These are phyloP conservation scores for Epichloe amarillans DNA, from an alignment of 2,329 filamentous ascomycete genomes.

Conservation along the genomic window DNA sequence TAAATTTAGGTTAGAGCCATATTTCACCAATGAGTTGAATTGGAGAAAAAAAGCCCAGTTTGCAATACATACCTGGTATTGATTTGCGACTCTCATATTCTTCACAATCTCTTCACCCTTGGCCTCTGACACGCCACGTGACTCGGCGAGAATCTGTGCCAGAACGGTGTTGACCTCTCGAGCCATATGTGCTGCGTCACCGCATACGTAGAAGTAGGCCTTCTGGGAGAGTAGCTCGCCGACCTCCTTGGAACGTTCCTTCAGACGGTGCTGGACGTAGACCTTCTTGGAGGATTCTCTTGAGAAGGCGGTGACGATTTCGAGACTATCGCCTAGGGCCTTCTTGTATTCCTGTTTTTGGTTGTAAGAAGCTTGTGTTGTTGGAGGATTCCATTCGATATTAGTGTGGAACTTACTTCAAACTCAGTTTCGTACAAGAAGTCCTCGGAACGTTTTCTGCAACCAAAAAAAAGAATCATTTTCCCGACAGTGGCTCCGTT, in stretches of 20 bases:
- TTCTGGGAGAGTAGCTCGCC: slow-evolving; percentile 76
- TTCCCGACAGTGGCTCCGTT: slow-evolving; percentile 73
- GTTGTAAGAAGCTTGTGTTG: background rate
- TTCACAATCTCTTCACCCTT: slow-evolving; percentile 97
- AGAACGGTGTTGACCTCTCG: slow-evolving; percentile 84
- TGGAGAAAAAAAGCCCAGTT: background rate
- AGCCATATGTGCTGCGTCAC: slow-evolving; percentile 95
- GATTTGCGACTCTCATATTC: slow-evolving; percentile 85
- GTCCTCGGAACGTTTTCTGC: slow-evolving; percentile 76
- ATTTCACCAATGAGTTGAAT: background rate
- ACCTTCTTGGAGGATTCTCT: slow-evolving; percentile 77
- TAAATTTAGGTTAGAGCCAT: slow-evolving; percentile 5
- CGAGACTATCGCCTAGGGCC: slow-evolving; percentile 74
- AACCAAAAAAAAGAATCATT: slow-evolving; percentile 90
- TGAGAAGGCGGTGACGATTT: slow-evolving; percentile 91
- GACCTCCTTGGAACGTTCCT: slow-evolving; percentile 70
- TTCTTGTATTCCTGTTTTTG: slow-evolving; percentile 61
- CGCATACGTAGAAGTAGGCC: slow-evolving; percentile 96
- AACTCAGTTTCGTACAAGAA: slow-evolving; percentile 88
- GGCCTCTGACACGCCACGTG: slow-evolving; percentile 66
- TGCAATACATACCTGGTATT: slow-evolving; percentile 65
- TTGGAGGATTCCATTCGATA: too few relatives aligned
- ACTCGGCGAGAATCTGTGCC: slow-evolving; percentile 71
- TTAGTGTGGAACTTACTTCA: slow-evolving; percentile 51
- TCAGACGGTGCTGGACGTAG: slow-evolving; percentile 88